These are phyloP conservation scores for Colletotrichum noveboracense DNA, from an alignment of 2,329 filamentous ascomycete genomes.

Conservation along the genomic window DNA sequence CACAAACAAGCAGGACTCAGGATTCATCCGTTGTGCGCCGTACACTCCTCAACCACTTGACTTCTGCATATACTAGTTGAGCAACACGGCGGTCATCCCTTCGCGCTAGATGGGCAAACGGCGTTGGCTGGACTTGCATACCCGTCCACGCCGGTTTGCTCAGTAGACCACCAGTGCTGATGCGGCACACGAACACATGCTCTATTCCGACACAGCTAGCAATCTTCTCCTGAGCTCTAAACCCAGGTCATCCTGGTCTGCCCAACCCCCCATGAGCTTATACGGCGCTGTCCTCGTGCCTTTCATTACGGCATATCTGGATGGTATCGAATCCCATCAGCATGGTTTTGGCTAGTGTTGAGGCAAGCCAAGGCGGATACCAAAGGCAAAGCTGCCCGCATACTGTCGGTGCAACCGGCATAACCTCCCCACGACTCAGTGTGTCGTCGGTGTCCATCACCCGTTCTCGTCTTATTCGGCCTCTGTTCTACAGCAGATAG, in stretches of 20 bases:
- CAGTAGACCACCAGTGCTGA: not conserved
- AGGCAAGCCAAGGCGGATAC: constrained; percentile 5
- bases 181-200: constrained; percentile 10
- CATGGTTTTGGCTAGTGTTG: constrained; percentile 15
- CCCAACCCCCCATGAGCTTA: not conserved
- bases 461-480: not conserved
- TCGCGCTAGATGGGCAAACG: not conserved
- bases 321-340: constrained; percentile 2
- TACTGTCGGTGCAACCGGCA: constrained; percentile 10
- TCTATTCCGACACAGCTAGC: not conserved
- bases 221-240: not conserved
- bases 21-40: not conserved
- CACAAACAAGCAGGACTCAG: not conserved
- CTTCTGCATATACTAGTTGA: not conserved
- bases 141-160: not conserved
- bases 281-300: constrained; percentile 11
- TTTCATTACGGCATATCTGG: constrained; percentile 3
- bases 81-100: not conserved
- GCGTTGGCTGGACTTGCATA: constrained; percentile 8
- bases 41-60: constrained; percentile 1
- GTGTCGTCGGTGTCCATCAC: not conserved
- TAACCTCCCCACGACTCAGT: not conserved
- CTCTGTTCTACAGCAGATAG: not conserved
- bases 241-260: not conserved
- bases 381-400: constrained; percentile 13